phyloP scores from a whole-genome alignment of 805 yeast genomes.

The Cephaloascus fragrans region DNA sequence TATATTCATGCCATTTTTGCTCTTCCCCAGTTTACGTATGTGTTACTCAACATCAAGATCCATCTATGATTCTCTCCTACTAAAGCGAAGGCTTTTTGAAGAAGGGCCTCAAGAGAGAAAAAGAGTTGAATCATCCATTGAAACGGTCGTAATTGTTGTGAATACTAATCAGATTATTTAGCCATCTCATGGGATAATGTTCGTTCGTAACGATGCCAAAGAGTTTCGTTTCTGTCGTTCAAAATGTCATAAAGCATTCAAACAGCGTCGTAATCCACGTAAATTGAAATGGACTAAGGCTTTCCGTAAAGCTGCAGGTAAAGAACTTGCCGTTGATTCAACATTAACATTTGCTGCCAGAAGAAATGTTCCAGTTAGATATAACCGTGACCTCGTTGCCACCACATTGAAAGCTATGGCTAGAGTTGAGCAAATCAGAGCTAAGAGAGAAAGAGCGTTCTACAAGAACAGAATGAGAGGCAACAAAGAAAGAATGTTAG shows the following conservation, averaged over 20 bases:
- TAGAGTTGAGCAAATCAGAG: slow-evolving; percentile 92
- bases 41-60: not conserved
- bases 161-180: slow-evolving; percentile 1
- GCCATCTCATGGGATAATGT: slow-evolving; percentile 92
- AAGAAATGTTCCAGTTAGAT: slow-evolving; percentile 96
- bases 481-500: slow-evolving; percentile 79
- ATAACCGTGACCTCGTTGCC: slow-evolving; percentile 91
- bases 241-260: slow-evolving; percentile 95
- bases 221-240: slow-evolving; percentile 97
- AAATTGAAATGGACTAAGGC: slow-evolving; percentile 98
- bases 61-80: no score
- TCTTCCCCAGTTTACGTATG: slow-evolving; percentile 82
- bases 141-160: no score
- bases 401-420: slow-evolving; percentile 93
- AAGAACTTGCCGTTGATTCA: slow-evolving; percentile 95
- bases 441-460: slow-evolving; percentile 95
- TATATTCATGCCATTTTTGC: slow-evolving; percentile 90
- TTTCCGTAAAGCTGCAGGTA: slow-evolving; percentile 97
- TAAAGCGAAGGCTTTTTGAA: no score
- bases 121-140: no score
- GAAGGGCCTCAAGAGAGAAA: no score
- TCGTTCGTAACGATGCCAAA: slow-evolving; percentile 96
- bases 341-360: slow-evolving; percentile 94
- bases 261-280: slow-evolving; percentile 97
- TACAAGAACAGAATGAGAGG: slow-evolving; percentile 99